Evolutionary conservation across 768 basidiomycete genomes (phyloP).

Genomic region (Kwoniella sp.): DNA sequence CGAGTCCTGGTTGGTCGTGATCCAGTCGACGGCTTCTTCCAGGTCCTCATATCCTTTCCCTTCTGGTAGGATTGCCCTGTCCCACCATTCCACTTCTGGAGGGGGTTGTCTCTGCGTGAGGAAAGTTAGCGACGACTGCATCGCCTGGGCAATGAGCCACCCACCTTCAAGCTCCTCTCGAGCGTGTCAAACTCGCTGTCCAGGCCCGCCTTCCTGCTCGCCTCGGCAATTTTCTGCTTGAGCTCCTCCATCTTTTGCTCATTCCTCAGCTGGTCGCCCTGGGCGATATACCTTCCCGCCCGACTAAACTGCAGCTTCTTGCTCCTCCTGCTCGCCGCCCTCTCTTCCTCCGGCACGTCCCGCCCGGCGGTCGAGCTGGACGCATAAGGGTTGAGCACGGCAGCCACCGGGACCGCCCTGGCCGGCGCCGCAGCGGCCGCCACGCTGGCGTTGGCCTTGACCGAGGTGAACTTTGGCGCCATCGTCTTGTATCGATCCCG

Average conservation of each 20-base stretch:
- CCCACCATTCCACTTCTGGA: conserved; percentile 97
- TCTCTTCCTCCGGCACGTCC: conserved; percentile 14
- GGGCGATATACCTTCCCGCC: conserved; percentile 72
- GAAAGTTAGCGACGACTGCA: not conserved
- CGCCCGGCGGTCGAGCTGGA: conserved; percentile 48
- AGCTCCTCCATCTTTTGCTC: conserved; percentile 79
- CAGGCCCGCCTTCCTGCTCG: conserved; percentile 85
- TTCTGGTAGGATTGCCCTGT: conserved; percentile 73
- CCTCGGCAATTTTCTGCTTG: conserved; percentile 88
- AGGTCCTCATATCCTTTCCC: conserved; percentile 72
- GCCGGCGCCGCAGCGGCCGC: conserved; percentile 11
- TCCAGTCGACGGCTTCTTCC: conserved; percentile 58
- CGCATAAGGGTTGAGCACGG: conserved; percentile 69
- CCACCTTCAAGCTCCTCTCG: conserved; percentile 80
- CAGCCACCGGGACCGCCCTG: conserved; percentile 62
- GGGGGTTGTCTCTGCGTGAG: conserved; percentile 67
- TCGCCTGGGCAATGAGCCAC: conserved; percentile 25
- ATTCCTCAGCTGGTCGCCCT: conserved; percentile 54
- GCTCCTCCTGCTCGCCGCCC: conserved; percentile 36
- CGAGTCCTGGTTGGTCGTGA: conserved; percentile 57
- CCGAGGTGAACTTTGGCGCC: conserved; percentile 97
- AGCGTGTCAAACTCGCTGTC: conserved; percentile 87
- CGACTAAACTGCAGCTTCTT: conserved; percentile 72
- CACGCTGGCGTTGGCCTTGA: conserved; percentile 59
- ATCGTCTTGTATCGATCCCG: conserved; percentile 92